Evolutionary conservation across 768 basidiomycete genomes (phyloP).

Genomic region (Panaeolus papilionaceus): DNA sequence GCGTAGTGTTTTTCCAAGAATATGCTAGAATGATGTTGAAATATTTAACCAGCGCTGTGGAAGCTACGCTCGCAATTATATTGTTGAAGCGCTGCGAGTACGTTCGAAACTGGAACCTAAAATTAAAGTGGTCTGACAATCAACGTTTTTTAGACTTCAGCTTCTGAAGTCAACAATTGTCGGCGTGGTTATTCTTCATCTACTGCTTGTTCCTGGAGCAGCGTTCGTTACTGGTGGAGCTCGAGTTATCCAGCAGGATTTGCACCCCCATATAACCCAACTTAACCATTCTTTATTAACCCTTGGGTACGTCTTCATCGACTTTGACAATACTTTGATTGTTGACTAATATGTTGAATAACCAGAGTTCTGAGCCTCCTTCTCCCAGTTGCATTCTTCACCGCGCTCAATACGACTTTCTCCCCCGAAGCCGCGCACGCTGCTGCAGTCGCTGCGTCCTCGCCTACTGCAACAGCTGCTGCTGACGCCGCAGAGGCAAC

Average conservation of each 20-base stretch:
- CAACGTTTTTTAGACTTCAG: slow-evolving; percentile 48
- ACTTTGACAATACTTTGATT: neutral
- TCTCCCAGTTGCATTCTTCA: slow-evolving; percentile 72
- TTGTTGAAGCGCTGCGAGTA: slow-evolving; percentile 75
- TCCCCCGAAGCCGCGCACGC: slow-evolving; percentile 17
- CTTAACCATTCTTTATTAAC: slow-evolving; percentile 74
- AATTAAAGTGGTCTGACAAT: neutral
- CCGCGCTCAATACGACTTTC: slow-evolving; percentile 48
- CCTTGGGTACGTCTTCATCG: slow-evolving; percentile 56
- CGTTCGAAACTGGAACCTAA: slow-evolving; percentile 33
- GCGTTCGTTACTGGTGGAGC: slow-evolving; percentile 77
- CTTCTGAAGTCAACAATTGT: slow-evolving; percentile 66
- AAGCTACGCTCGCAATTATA: slow-evolving; percentile 74
- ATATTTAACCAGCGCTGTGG: slow-evolving; percentile 56
- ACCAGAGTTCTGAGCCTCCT: slow-evolving; percentile 66
- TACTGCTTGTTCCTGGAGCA: slow-evolving; percentile 72
- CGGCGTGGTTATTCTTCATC: slow-evolving; percentile 78
- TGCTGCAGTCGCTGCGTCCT: slow-evolving; percentile 10
- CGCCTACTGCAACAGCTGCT: neutral
- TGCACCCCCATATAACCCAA: slow-evolving; percentile 69
- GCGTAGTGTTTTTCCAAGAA: slow-evolving; percentile 24
- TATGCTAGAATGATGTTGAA: slow-evolving; percentile 14
- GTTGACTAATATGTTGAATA: neutral
- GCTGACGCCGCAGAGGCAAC: neutral
- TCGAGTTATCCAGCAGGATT: slow-evolving; percentile 67